Evolutionary conservation across 169 alveolate species (phyloP), one percentile per base, ranked within the genome.

Genomic region (Plasmodium gaboni): DNA sequence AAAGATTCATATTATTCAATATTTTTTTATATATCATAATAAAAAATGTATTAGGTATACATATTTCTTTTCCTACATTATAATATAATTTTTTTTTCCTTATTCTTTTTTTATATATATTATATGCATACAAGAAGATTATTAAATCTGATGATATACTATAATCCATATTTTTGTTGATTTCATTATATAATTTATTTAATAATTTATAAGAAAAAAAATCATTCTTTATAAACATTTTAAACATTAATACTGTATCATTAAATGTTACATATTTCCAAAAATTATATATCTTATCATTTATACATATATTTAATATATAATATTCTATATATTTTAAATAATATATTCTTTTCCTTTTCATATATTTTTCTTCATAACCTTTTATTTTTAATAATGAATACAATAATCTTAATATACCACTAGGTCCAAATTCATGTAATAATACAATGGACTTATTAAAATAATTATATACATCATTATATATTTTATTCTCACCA

Each of bases 391-490:
- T 83, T 59, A 53, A 73, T 50, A 83, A 10, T 1, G 86, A 83
- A 63, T 63, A 26, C 50, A 83, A 19, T 55, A 83, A 69, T 13
- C 91, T 38, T 44, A 83, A 48, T 24, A 83, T 55, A 57, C 85
- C 91, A 10, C 50, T 68, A 2, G 91, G 86, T 2, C 91, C 85
- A 38, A 83, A 83, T 63, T 83, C 91, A 1, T 83, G 80, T 26
- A 83, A 63, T 57, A 63, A 73, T 42, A 83, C 91, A 17, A 53
- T 61, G 7, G 91, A 72, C 28, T 83, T 83, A 28, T 83, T 46
- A 24, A 83, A 17, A 48, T 68, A 51, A 15, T 63, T 61, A 83
- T 83, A 70, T 4, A 83, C 91, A 22, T 83, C 63, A n/a, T 55
- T 17, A 48, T 68, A 83, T 15, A 83, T 53, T 69, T 28, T 70